Conservation (phyloP, 202 grass and related monocot species). For the Zizania palustris region DNA sequence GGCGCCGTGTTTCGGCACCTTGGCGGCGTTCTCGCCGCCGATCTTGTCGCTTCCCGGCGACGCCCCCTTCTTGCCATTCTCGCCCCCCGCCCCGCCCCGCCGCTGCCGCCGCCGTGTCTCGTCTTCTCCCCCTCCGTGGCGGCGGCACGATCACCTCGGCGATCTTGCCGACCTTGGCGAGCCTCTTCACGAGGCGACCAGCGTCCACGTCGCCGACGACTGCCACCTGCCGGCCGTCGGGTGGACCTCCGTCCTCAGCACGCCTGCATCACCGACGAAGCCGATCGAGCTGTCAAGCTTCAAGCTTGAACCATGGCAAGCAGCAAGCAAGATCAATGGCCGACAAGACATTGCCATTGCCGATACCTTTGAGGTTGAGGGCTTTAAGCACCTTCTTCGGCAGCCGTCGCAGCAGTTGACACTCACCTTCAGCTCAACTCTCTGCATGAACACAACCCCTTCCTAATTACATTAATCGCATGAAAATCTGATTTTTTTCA, state of each 20-base stretch:
- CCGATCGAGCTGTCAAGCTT: background rate
- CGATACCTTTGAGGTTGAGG: conserved; percentile 51
- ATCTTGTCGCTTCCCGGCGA: background rate
- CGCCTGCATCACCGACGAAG: conserved; percentile 43
- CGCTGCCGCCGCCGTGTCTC: background rate
- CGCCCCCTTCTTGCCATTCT: background rate
- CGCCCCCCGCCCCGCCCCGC: no score
- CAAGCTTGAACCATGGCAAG: background rate
- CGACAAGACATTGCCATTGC: background rate
- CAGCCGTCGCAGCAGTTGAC: conserved; percentile 67
- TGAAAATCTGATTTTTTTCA: background rate
- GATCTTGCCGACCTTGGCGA: conserved; percentile 53
- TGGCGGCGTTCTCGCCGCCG: background rate
- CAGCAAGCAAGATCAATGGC: background rate
- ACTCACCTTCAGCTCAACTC: conserved; percentile 54
- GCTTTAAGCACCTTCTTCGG: conserved; percentile 64
- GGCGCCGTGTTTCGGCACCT: conserved; percentile 8
- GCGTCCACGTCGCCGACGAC: conserved; percentile 57
- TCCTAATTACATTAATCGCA: background rate
- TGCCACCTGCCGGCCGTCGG: conserved; percentile 49
- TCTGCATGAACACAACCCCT: conserved; percentile 36
- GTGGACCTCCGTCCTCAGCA: conserved; percentile 61
- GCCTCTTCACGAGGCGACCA: conserved; percentile 45
- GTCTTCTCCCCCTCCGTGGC: conserved; percentile 25
- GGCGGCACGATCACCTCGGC: conserved; percentile 48